phyloP scores from a whole-genome alignment of 768 basidiomycete genomes.

The Termitomyces sp. region DNA sequence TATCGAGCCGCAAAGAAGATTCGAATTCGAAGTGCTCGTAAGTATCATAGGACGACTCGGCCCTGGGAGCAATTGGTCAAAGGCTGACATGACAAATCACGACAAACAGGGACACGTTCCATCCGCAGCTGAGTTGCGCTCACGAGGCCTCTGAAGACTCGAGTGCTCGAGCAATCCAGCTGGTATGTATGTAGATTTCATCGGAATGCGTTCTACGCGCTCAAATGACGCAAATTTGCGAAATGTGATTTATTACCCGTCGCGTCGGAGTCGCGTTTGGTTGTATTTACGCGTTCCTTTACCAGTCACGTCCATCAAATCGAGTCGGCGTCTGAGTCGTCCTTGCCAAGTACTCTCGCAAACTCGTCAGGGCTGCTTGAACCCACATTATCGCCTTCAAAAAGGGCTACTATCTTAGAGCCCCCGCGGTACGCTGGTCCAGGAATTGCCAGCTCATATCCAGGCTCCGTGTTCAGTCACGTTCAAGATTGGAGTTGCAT shows the following conservation, averaged over 20 bases:
- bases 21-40: too few species aligned
- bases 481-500: neutral
- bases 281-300: slow-evolving; percentile 14
- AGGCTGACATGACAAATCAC: too few species aligned
- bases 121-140: too few species aligned
- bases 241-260: neutral
- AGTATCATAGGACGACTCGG: too few species aligned
- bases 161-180: neutral
- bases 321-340: neutral
- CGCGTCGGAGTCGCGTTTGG: slow-evolving; percentile 10
- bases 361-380: neutral
- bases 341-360: neutral
- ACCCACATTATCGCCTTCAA: neutral
- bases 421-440: neutral
- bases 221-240: neutral
- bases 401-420: neutral
- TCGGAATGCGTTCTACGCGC: neutral
- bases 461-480: neutral
- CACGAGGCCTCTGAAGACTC: too few species aligned
- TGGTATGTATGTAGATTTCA: neutral
- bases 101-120: too few species aligned
- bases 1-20: neutral
- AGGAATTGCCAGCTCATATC: neutral
- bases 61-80: too few species aligned
- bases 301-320: neutral